These are phyloP conservation scores for Chaetomidium leptoderma DNA, from an alignment of 495 filamentous ascomycete species.

Conservation along the genomic window DNA sequence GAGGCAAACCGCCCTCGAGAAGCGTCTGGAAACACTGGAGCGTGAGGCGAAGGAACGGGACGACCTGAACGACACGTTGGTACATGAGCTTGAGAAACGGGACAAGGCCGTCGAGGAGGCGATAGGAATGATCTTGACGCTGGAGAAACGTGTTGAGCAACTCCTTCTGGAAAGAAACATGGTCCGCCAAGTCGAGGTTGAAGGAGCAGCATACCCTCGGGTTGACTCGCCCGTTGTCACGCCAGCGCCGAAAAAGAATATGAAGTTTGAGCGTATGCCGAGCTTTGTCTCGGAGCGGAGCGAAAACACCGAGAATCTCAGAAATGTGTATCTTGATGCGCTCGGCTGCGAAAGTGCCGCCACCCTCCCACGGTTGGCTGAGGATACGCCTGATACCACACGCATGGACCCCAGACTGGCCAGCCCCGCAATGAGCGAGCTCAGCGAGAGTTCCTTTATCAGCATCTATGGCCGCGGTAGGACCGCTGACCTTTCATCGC, in stretches of 20 bases:
- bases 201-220: conserved; percentile 28
- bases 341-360: conserved; percentile 37
- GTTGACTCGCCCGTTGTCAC: conserved; percentile 18
- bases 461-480: conserved; percentile 56
- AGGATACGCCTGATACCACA: conserved; percentile 35
- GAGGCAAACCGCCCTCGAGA: conserved; percentile 51
- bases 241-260: conserved; percentile 20
- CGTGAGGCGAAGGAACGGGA: conserved; percentile 48
- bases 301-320: conserved; percentile 59
- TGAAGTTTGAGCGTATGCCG: conserved; percentile 48
- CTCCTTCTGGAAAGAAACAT: conserved; percentile 45
- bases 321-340: conserved; percentile 55
- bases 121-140: conserved; percentile 67
- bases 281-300: conserved; percentile 63
- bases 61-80: conserved; percentile 63
- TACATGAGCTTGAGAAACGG: conserved; percentile 66
- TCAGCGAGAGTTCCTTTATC: conserved; percentile 76
- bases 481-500: conserved; percentile 22
- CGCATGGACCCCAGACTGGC: conserved; percentile 32
- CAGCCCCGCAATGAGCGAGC: conserved; percentile 67
- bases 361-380: conserved; percentile 37
- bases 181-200: conserved; percentile 36
- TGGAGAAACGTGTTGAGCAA: conserved; percentile 64
- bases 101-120: conserved; percentile 79
- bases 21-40: conserved; percentile 57